Evolutionary conservation across 345 rosid genomes (phyloP), one percentile per base, ranked within the genome.

Genomic region (Erysimum cheiranthoides): DNA sequence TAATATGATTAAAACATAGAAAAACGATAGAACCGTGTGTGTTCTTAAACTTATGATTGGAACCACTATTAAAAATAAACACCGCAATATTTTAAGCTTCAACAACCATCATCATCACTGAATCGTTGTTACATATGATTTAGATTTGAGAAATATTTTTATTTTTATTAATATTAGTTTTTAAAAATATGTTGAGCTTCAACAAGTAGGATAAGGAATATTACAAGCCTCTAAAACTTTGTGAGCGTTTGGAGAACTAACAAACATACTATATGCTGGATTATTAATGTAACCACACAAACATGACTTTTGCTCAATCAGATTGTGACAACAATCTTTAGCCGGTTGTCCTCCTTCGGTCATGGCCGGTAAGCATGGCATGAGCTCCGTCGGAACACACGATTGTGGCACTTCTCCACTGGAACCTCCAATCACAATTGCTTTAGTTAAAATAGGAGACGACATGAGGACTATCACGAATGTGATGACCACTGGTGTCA

Each of bases 271-370:
- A 32, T 49, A 50, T 0, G 10, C 4, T 10, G 84, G 86, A 4
- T 83, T 13, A 39, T 57, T 68, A 4, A 80, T 30, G 36, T 77
- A 80, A 27, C 11, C 49, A 77, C 84, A 83, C 30, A 83, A 69
- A 56, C 82, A 80, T 28, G 78, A 40, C 61, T 68, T 46, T 11
- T 80, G 78, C 25, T 43, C 80, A 28, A 17, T 61, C 13, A 83
- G 16, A 49, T 51, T 58, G 10, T 45, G 16, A 71, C 84, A 83
- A 21, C 84, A 80, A 0, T 42, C 47, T 25, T 17, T 1, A 27
- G 61, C 6, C 3, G 83, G 81, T 11, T 16, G 2, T 34, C 0
- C 47, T 42, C 46, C 43, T 3, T 1, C 10, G 10, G 5, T 63
- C 13, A 79, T 51, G 14, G 83, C 45, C 4, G 52, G 17, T 30